phyloP scores from a whole-genome alignment of 352 stramenopile genomes.

The Phytophthora pini region DNA sequence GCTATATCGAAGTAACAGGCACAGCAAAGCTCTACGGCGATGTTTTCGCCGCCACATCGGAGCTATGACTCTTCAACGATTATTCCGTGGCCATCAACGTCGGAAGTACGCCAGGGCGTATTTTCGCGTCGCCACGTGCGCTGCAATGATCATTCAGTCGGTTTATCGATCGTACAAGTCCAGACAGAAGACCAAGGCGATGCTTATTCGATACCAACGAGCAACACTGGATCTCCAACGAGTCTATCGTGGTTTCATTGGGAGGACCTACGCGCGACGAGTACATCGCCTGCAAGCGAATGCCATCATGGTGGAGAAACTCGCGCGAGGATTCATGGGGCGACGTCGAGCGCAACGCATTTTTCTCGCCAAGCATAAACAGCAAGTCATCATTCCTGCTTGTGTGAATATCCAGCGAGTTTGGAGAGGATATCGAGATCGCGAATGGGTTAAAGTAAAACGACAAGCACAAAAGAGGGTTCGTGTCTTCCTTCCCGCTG shows the following conservation, averaged over 20 bases:
- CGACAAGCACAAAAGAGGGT: slow-evolving; percentile 36
- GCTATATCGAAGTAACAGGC: slow-evolving; percentile 47
- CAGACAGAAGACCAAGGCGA: slow-evolving; percentile 40
- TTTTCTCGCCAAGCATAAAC: slow-evolving; percentile 49
- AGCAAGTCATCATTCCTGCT: slow-evolving; percentile 52
- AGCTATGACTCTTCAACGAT: slow-evolving; percentile 60
- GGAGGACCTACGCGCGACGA: slow-evolving; percentile 48
- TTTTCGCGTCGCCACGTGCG: slow-evolving; percentile 58
- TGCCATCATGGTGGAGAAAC: slow-evolving; percentile 56
- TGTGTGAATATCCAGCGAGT: slow-evolving; percentile 56
- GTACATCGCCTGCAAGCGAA: slow-evolving; percentile 49
- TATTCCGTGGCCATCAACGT: slow-evolving; percentile 60
- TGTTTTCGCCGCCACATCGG: slow-evolving; percentile 50
- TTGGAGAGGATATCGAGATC: slow-evolving; percentile 56
- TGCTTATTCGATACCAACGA: slow-evolving; percentile 33
- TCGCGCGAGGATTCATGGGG: slow-evolving; percentile 66
- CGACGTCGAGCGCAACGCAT: slow-evolving; percentile 51
- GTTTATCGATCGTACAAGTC: slow-evolving; percentile 67
- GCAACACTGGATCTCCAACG: slow-evolving; percentile 53
- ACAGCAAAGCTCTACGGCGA: slow-evolving; percentile 54
- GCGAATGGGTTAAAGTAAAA: slow-evolving; percentile 39
- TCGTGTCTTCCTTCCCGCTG: slow-evolving; percentile 55
- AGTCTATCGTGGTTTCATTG: slow-evolving; percentile 61
- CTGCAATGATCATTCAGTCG: slow-evolving; percentile 68
- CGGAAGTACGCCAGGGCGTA: slow-evolving; percentile 60